These are phyloP conservation scores for Apophysomyces ossiformis DNA, from an alignment of 371 early-diverging fungal species.

Conservation along the genomic window DNA sequence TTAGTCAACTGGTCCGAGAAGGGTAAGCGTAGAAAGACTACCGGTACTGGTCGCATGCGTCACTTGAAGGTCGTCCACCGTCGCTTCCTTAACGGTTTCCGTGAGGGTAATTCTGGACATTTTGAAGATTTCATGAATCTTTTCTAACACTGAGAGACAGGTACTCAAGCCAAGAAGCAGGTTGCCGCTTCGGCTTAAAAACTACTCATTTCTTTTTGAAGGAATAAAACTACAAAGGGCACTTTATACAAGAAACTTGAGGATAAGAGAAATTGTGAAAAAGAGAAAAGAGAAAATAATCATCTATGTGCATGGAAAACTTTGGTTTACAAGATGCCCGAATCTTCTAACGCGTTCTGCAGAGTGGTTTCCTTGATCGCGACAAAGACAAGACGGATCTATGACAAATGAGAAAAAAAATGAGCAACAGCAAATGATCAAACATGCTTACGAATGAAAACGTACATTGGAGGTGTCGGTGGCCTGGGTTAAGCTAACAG, in stretches of 20 bases:
- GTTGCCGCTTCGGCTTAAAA: slow-evolving; percentile 50
- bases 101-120: slow-evolving; percentile 60
- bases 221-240: slow-evolving; percentile 5
- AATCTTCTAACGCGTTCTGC: slow-evolving; percentile 71
- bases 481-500: slow-evolving; percentile 73
- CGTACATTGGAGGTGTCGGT: slow-evolving; percentile 84
- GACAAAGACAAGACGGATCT: slow-evolving; percentile 71
- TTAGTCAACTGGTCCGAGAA: slow-evolving; percentile 93
- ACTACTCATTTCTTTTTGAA: slow-evolving; percentile 3
- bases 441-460: slow-evolving; percentile 2
- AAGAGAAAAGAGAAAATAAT: background rate
- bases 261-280: background rate
- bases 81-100: slow-evolving; percentile 97
- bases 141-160: background rate
- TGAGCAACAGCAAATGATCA: background rate
- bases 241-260: slow-evolving; percentile 5
- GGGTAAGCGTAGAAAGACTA: slow-evolving; percentile 96
- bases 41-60: slow-evolving; percentile 98
- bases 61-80: slow-evolving; percentile 90
- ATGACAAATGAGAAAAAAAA: slow-evolving; percentile 2
- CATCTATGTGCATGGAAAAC: slow-evolving; percentile 1
- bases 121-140: background rate
- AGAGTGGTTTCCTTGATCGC: slow-evolving; percentile 81
- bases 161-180: slow-evolving; percentile 64
- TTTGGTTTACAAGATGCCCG: slow-evolving; percentile 62